phyloP scores from a whole-genome alignment of 805 yeast genomes.

The Candida dajiaensis region DNA sequence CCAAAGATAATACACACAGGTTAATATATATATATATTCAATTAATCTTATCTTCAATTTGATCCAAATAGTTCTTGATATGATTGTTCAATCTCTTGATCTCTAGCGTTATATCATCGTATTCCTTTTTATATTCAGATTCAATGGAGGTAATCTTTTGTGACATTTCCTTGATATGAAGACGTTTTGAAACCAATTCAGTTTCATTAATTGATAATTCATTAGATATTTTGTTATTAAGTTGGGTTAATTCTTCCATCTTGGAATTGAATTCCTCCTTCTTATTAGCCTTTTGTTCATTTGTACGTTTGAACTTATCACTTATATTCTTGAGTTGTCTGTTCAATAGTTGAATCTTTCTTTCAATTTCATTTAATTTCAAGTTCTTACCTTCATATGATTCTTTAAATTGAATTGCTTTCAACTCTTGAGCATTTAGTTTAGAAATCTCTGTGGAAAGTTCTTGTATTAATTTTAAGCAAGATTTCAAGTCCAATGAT shows the following conservation, averaged over 20 bases:
- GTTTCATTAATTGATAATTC: conserved; percentile 34
- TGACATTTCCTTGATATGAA: conserved; percentile 33
- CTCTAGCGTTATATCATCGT: conserved; percentile 30
- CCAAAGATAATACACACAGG: too few relatives aligned
- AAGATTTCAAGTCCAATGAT: conserved; percentile 15
- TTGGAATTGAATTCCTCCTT: conserved; percentile 29
- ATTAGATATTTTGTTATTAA: conserved; percentile 31
- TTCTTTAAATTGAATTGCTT: conserved; percentile 16
- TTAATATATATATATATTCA: too few relatives aligned
- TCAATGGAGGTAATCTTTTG: conserved; percentile 27
- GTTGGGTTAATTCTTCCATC: conserved; percentile 29
- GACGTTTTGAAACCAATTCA: conserved; percentile 30
- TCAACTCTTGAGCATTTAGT: conserved; percentile 9
- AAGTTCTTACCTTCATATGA: conserved; percentile 13
- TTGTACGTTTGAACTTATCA: conserved; percentile 34
- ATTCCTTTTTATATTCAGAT: conserved; percentile 34
- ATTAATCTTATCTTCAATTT: background rate
- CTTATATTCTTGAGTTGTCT: conserved; percentile 35
- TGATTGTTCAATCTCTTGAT: conserved; percentile 22
- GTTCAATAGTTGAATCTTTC: conserved; percentile 33
- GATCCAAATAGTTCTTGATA: conserved; percentile 8
- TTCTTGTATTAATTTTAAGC: conserved; percentile 19
- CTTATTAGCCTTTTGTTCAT: conserved; percentile 32
- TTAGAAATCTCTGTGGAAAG: conserved; percentile 14
- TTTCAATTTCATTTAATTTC: conserved; percentile 24